phyloP scores from a whole-genome alignment of 768 basidiomycete genomes.

The Mycena galericulata region DNA sequence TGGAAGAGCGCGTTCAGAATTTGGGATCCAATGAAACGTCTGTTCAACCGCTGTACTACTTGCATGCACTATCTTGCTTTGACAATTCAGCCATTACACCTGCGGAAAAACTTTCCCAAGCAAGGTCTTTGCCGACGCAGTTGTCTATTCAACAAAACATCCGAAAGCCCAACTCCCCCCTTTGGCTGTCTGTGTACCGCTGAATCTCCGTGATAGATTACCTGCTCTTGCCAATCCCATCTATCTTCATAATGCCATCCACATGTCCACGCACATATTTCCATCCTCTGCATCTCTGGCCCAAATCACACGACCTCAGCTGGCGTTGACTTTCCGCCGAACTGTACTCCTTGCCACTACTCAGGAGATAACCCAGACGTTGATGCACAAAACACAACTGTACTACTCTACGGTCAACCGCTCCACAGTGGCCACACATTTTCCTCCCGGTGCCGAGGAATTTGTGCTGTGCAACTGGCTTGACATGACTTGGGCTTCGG shows the following conservation, averaged over 20 bases:
- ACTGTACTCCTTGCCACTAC: not conserved
- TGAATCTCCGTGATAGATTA: not conserved
- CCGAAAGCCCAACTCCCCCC: not conserved
- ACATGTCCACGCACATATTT: not conserved
- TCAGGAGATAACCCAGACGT: not conserved
- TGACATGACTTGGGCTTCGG: not conserved
- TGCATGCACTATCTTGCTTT: too few relatives aligned
- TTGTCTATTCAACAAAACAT: not conserved
- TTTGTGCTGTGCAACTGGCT: not conserved
- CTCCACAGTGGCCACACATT: not conserved
- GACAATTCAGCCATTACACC: too few relatives aligned
- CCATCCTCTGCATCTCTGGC: not conserved
- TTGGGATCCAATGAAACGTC: too few relatives aligned
- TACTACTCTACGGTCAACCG: too few relatives aligned
- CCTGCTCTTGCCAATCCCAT: not conserved
- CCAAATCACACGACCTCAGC: not conserved
- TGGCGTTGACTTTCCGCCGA: not conserved
- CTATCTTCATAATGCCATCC: slow-evolving; percentile 2
- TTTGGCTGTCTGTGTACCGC: not conserved
- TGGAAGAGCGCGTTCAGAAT: too few relatives aligned
- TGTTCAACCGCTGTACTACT: too few relatives aligned
- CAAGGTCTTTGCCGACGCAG: too few relatives aligned
- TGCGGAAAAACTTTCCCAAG: too few relatives aligned
- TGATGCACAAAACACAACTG: too few relatives aligned
- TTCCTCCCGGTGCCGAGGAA: not conserved